A percentile compares a stretch with the other conserved stretches of the same genome.
phyloP scores from a whole-genome alignment of 257 asterid genomes.

The Ballota nigra region DNA sequence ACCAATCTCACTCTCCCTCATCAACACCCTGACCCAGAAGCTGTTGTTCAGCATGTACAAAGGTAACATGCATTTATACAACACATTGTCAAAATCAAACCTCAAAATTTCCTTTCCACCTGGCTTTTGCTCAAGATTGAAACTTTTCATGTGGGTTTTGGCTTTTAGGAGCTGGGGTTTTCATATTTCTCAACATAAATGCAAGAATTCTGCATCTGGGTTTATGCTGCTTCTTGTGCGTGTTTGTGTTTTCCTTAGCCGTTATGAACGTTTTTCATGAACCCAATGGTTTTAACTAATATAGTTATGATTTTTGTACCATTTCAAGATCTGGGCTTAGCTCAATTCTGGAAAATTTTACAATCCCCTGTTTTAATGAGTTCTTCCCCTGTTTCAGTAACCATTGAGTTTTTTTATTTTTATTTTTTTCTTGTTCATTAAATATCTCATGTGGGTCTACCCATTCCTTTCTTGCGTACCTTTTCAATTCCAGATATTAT shows the following conservation, averaged over 20 bases:
- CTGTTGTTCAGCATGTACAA: constrained; percentile 66
- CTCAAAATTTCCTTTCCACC: constrained; percentile 10
- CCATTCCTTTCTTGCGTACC: constrained; percentile 7
- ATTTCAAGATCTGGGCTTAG: constrained; percentile 2
- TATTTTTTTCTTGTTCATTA: constrained; percentile 18
- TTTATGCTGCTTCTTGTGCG: not conserved
- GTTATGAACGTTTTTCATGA: not conserved
- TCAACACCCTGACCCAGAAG: constrained; percentile 96
- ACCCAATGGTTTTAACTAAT: not conserved
- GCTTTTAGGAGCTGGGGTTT: constrained; percentile 18
- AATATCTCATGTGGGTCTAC: constrained; percentile 28
- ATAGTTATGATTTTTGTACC: not conserved
- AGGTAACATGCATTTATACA: constrained; percentile 38
- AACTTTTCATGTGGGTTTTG: constrained; percentile 25
- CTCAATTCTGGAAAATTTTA: constrained; percentile 14
- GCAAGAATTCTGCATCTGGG: constrained; percentile 22
- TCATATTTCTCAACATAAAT: not conserved
- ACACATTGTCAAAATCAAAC: constrained; percentile 18
- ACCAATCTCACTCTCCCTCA: constrained; percentile 67
- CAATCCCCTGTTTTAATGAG: constrained; percentile 21
- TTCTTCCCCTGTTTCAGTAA: constrained; percentile 29
- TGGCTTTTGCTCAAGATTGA: constrained; percentile 20
- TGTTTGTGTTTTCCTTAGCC: not conserved
- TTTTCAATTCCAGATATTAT: not conserved
- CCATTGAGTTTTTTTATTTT: constrained; percentile 11